Percentiles rank a stretch among this genome's conserved stretches.
These are phyloP conservation scores for Staphylotrichum tortipilum DNA, from an alignment of 495 filamentous ascomycete species.

Conservation along the genomic window DNA sequence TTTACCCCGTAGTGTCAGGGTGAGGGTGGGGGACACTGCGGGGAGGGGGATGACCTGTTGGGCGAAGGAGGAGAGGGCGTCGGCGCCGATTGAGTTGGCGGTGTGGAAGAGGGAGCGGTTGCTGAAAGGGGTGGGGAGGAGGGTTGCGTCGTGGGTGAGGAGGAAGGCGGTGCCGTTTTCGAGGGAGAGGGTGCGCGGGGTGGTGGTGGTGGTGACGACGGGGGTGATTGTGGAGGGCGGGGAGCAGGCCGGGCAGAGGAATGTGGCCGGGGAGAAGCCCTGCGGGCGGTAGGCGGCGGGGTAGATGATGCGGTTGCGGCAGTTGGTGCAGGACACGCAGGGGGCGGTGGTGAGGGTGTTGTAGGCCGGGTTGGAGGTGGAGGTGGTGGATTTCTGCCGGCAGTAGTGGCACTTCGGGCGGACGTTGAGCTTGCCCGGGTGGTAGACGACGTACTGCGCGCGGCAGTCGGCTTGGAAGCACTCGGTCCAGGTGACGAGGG, in stretches of 20 bases:
- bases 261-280: slow-evolving; percentile 17
- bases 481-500: slow-evolving; percentile 34
- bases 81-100: slow-evolving; percentile 20
- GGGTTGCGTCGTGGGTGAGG: slow-evolving; percentile 24
- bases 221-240: slow-evolving; percentile 24
- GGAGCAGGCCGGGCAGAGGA: slow-evolving; percentile 31
- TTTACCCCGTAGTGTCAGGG: slow-evolving; percentile 30
- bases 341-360: slow-evolving; percentile 13
- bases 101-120: slow-evolving; percentile 32
- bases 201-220: slow-evolving; percentile 28
- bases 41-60: slow-evolving; percentile 33
- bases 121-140: slow-evolving; percentile 26
- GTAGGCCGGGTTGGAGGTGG: not conserved
- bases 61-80: slow-evolving; percentile 22
- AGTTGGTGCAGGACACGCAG: slow-evolving; percentile 30
- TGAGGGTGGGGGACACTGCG: slow-evolving; percentile 3
- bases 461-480: slow-evolving; percentile 31
- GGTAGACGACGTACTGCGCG: slow-evolving; percentile 41
- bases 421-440: slow-evolving; percentile 26
- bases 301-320: slow-evolving; percentile 36
- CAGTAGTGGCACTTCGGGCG: slow-evolving; percentile 42
- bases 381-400: slow-evolving; percentile 11
- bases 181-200: slow-evolving; percentile 16
- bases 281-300: slow-evolving; percentile 29
- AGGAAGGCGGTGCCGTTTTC: slow-evolving; percentile 36